Conservation (phyloP, 176 grass and related monocot species). For the Juncus effusus region DNA sequence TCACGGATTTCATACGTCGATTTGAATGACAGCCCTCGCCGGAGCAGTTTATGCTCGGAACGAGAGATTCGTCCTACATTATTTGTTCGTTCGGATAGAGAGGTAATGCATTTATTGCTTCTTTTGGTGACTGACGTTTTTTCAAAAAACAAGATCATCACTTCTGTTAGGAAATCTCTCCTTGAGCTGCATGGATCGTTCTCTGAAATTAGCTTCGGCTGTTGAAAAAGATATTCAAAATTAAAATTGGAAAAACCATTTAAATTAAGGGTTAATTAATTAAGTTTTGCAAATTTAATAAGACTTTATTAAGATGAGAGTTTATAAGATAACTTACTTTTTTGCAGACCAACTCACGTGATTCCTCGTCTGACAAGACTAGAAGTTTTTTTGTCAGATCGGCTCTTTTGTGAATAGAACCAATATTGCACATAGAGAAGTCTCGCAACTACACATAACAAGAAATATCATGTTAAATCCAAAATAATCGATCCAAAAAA, state of each 20-base stretch:
- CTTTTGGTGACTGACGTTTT: slow-evolving; percentile 51
- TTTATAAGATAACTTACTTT: slow-evolving; percentile 44
- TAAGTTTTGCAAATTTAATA: neutral
- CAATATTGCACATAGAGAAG: no score
- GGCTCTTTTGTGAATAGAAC: slow-evolving; percentile 80
- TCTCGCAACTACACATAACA: no score
- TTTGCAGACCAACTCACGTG: slow-evolving; percentile 76
- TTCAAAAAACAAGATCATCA: slow-evolving; percentile 83
- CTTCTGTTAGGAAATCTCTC: slow-evolving; percentile 88
- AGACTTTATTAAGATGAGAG: neutral
- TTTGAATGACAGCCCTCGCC: slow-evolving; percentile 66
- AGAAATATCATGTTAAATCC: slow-evolving; percentile 22
- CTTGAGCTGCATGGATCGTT: slow-evolving; percentile 63
- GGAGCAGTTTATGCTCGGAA: slow-evolving; percentile 97
- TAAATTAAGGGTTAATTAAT: neutral
- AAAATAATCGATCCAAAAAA: slow-evolving; percentile 2
- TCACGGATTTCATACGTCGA: no score
- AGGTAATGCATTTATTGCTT: slow-evolving; percentile 58
- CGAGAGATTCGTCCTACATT: slow-evolving; percentile 99
- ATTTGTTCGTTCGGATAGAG: slow-evolving; percentile 98
- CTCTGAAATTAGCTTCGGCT: slow-evolving; percentile 89
- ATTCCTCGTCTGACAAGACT: slow-evolving; percentile 70
- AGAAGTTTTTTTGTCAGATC: slow-evolving; percentile 86
- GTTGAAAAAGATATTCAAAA: slow-evolving; percentile 31
- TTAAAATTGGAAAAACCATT: slow-evolving; percentile 9